These are phyloP conservation scores for Iodosphaeria phyllophila DNA, from an alignment of 2,329 filamentous ascomycete genomes.

Conservation along the genomic window DNA sequence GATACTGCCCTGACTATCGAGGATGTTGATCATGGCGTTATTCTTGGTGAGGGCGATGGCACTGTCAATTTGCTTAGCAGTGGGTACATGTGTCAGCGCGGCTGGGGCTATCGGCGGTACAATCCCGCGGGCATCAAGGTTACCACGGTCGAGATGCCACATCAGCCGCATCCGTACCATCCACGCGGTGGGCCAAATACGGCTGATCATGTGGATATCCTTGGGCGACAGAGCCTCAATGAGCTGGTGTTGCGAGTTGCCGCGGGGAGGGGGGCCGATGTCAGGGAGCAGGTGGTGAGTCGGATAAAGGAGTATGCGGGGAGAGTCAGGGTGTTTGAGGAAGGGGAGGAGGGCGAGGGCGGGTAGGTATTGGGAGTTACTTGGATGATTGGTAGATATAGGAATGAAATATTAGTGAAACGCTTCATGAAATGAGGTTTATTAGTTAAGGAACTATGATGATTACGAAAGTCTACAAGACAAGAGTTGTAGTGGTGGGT, in stretches of 20 bases:
- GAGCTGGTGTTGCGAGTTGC: constrained; percentile 78
- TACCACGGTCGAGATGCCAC: constrained; percentile 86
- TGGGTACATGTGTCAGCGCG: constrained; percentile 93
- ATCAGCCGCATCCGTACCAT: constrained; percentile 84
- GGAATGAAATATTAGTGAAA: too few species aligned
- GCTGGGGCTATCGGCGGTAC: constrained; percentile 85
- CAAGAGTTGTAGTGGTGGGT: too few species aligned
- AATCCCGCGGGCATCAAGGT: constrained; percentile 72
- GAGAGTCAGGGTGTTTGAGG: constrained; percentile 66
- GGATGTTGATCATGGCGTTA: constrained; percentile 67
- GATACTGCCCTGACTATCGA: constrained; percentile 43
- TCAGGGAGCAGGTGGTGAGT: constrained; percentile 61
- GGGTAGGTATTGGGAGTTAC: too few species aligned
- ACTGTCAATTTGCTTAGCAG: constrained; percentile 84
- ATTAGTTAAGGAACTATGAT: too few species aligned
- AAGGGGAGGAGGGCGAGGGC: constrained; percentile 15
- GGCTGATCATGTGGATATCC: constrained; percentile 91
- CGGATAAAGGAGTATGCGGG: constrained; percentile 69
- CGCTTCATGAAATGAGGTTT: too few species aligned
- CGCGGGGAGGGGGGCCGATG: constrained; percentile 63
- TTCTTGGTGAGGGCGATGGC: constrained; percentile 89
- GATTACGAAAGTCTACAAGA: too few species aligned
- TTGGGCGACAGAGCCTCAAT: constrained; percentile 75
- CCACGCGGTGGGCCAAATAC: constrained; percentile 53
- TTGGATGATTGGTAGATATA: constrained; percentile 2